Evolutionary conservation across 495 filamentous ascomycete species (phyloP), one percentile per base, ranked within the genome.

Genomic region (Penicillium goetzii): DNA sequence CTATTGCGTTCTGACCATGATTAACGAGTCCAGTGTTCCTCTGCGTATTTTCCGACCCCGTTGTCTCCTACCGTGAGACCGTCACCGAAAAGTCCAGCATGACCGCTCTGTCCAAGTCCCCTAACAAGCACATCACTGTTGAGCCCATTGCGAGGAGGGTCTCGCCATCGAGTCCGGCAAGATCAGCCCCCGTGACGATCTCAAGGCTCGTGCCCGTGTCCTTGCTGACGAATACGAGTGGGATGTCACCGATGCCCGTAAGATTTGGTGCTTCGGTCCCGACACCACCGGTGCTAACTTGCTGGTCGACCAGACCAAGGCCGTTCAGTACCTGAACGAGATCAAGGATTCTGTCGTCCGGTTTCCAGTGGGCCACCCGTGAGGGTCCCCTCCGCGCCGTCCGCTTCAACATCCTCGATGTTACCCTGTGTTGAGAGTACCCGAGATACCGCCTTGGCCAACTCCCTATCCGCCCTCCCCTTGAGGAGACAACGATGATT

Each of bases 301-400:
- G 87, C 84, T 99, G 64, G 89, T 99, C 73, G 95, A 99, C 81
- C 95, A 97, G 88, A 97, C 94, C 84, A 99, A 99, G 91, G 95
- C 95, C 71, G 95, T 99, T 62, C 95, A 99, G 85, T 99, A 98
- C 88, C 85, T 99, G 61, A 93, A 93, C 85, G 95, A 99, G 90
- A 99, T 99, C 88, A 99, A 99, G 89, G 95, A 99, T 70, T 98
- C 95, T 63, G 90, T 99, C 69, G 93, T 99, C 95, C 71, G 95
- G 96, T 85, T 99, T 99, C 92, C 95, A 99, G 80, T 98, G 96
- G 95, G 95, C 95, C 59, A 92, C 93, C 68, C 89, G 94, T 75
- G 95, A 99, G 88, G 95, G 96, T 80, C 95, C 96, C 68, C 94
- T 99, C 92, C 90, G 95, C 77, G 86, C 89, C 59, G 81, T 96